Percentiles rank a stretch among this genome's conserved stretches.
Evolutionary conservation across 768 basidiomycete species (phyloP).

Genomic region (Filobasidium floriforme): DNA sequence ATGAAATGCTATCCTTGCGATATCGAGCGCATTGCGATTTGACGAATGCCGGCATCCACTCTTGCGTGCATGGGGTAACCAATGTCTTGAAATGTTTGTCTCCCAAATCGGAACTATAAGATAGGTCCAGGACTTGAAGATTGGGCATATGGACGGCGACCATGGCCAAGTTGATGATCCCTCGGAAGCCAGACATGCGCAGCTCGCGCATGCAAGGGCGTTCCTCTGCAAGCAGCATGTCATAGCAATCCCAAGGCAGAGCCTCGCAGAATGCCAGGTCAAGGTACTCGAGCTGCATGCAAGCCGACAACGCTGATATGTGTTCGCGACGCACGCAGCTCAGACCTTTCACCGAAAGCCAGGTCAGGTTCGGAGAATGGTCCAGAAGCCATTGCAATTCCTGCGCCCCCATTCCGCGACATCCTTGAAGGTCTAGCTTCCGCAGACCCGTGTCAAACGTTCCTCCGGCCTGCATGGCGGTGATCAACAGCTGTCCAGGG

Average conservation of each 20-base stretch:
- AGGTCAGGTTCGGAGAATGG: constrained; percentile 48
- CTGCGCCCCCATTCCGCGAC: background rate
- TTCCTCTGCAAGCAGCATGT: too few species aligned
- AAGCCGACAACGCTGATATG: constrained; percentile 59
- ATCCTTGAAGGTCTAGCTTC: constrained; percentile 11
- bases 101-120: constrained; percentile 1
- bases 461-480: constrained; percentile 45
- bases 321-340: constrained; percentile 56
- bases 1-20: background rate
- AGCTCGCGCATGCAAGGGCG: too few species aligned
- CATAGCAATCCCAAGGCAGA: background rate
- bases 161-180: background rate
- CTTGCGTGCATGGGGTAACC: background rate
- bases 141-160: constrained; percentile 5
- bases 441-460: constrained; percentile 9
- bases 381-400: constrained; percentile 3
- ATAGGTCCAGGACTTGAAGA: constrained; percentile 61
- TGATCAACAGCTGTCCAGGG: constrained; percentile 45
- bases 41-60: background rate
- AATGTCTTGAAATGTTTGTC: constrained; percentile 17
- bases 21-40: background rate
- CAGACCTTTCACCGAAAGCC: constrained; percentile 62
- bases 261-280: constrained; percentile 12
- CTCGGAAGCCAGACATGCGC: background rate
- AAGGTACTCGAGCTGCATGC: constrained; percentile 54